Base-by-base conservation (phyloP, 2,329 filamentous ascomycete genomes). In the Aspergillus awamori region DNA sequence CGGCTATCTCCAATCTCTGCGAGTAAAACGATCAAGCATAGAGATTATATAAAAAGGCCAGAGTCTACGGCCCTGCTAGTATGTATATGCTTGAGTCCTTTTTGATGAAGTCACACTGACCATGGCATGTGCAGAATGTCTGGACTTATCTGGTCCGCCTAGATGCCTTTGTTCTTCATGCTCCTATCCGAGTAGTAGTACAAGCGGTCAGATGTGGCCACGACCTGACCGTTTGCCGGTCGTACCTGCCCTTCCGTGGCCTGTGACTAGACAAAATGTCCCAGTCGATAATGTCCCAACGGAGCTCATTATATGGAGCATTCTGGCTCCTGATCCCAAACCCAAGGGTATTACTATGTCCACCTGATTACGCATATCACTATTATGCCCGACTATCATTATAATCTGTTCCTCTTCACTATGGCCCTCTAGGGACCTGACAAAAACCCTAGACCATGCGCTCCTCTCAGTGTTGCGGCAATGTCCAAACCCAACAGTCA, bases 181-280 rank as follows among this genome's bases (percentile, higher is more conserved):
- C 20, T 8, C 8, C 7, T 7, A 11, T 1, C 47, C 15, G 24
- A 22, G 53, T 56, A 13, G 17, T 20, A 20, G 53, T 36, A 56
- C 53, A 56, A 22, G 6, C 39, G 26, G 45, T 47, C 53, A 47
- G 41, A 36, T 45, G 41, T 33, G 17, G 39, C 7, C 41, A 13
- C 7, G 41, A 22, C 39, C 20, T 55, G 53, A 55, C 53, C 28
- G 17, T 36, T 43, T 22, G 10, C 26, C 53, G 41, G 39, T 56
- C 17, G 53, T 56, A 41, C 53, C 53, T 56, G 53, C 53, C 53
- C 24, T 43, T 43, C 26, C 28, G 11, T 22, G 28, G 30, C 39
- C 38, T 13, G 38, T 39, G 24, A 22, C 38, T n/a, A 36, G 22
- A 45, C 8, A 15, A 10, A 13, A 36, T 36, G 33, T 36, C 41